Evolutionary conservation across 331 rosid species (phyloP), one percentile per base, ranked within the genome.

Genomic region (Dryas integrifolia): DNA sequence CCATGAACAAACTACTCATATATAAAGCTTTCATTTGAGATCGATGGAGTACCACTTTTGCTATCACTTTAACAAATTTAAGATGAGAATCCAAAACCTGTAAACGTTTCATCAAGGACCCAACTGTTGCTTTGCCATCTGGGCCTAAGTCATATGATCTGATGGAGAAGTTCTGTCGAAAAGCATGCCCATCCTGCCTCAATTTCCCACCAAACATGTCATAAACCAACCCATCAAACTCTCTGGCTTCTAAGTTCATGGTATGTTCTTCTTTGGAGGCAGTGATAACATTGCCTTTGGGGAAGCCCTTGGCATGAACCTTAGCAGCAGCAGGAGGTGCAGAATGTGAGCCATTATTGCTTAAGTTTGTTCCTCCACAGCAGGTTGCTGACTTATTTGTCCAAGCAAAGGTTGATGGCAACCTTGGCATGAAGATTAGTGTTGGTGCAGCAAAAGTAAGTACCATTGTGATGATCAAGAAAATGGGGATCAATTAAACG

Each of bases 121-220:
- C 24, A 9, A 72, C 39, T 9, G 76, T 35, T 26, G 58, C 69
- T 9, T 72, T 81, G 10, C 67, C 43, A 46, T 77, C 70, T 4
- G 73, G 69, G 1, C 68, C 79, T 41, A 74, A 15, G 15, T 81
- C 82, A 5, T 68, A 81, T 13, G 85, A 77, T 73, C 70, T 81
- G 4, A 81, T 69, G 21, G 46, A 41, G 58, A 77, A 77, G 64
- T 67, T 58, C 13, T 74, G 40, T 38, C 52, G 72, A 49, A 72
- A 82, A 68, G 73, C 39, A 77, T 38, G 50, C 24, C 78, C 73
- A 4, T 53, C 59, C 5, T 66, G 12, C 5, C 64, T 4, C 26
- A 72, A 41, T 21, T 39, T 64, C 45, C 75, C 79, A 4, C 14
- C 13, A 4, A 43, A 70, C 7, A 9, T 9, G 6, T 73, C 78